These are phyloP conservation scores for Aciculosporium take DNA, from an alignment of 2,329 filamentous ascomycete genomes.

Conservation along the genomic window DNA sequence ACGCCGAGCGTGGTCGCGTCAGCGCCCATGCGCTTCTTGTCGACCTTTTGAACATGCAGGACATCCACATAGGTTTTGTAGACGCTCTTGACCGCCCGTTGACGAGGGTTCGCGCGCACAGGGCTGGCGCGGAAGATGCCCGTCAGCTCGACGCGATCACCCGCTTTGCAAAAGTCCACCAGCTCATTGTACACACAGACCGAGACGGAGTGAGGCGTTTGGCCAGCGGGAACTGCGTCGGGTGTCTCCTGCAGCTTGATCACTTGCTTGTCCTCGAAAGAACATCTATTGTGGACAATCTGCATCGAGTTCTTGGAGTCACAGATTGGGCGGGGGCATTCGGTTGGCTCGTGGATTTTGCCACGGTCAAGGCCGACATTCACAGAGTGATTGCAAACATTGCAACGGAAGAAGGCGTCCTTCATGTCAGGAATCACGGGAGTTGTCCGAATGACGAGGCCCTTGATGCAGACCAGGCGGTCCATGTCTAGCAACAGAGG, in stretches of 20 bases:
- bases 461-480: slow-evolving; percentile 87
- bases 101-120: slow-evolving; percentile 84
- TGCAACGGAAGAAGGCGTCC: slow-evolving; percentile 93
- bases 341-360: slow-evolving; percentile 87
- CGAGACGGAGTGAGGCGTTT: slow-evolving; percentile 94
- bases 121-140: slow-evolving; percentile 94
- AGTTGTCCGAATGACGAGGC: slow-evolving; percentile 86
- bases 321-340: slow-evolving; percentile 73
- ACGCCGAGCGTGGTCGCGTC: slow-evolving; percentile 80
- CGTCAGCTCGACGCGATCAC: slow-evolving; percentile 88
- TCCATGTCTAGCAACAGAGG: slow-evolving; percentile 57
- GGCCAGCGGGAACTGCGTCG: slow-evolving; percentile 83
- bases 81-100: slow-evolving; percentile 82
- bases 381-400: slow-evolving; percentile 80
- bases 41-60: slow-evolving; percentile 88
- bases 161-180: slow-evolving; percentile 94
- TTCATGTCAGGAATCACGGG: slow-evolving; percentile 99
- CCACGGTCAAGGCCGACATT: slow-evolving; percentile 87
- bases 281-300: slow-evolving; percentile 89
- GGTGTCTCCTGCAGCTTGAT: slow-evolving; percentile 98
- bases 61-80: slow-evolving; percentile 98
- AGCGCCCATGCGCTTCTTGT: slow-evolving; percentile 85
- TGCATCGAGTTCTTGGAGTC: slow-evolving; percentile 90
- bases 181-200: slow-evolving; percentile 94
- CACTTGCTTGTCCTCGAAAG: slow-evolving; percentile 93